Conservation (phyloP, 192 early-diverging fungal genomes). For the Rhizophagus prolifer region DNA sequence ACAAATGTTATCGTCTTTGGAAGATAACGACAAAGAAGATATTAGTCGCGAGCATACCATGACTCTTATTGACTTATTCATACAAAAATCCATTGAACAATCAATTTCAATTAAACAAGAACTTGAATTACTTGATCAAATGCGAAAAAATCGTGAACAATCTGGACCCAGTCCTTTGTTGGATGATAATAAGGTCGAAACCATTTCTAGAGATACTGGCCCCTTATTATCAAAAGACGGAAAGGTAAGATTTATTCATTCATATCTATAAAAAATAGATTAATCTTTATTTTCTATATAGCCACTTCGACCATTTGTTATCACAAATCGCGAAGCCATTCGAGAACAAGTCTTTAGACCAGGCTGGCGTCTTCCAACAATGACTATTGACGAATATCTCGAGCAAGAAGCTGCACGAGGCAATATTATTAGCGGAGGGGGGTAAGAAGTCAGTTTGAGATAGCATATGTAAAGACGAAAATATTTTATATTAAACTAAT, state of each 20-base stretch:
- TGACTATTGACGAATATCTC: constrained; percentile 95
- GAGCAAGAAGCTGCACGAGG: constrained; percentile 83
- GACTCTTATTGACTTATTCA: constrained; percentile 69
- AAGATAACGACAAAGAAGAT: constrained; percentile 62
- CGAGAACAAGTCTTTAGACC: constrained; percentile 82
- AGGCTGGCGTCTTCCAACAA: constrained; percentile 87
- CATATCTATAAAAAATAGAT: constrained; percentile 17
- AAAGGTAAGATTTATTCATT: constrained; percentile 29
- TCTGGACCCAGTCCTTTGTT: constrained; percentile 26
- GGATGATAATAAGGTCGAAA: constrained; percentile 32
- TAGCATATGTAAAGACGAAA: not conserved
- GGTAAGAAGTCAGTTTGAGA: constrained; percentile 41
- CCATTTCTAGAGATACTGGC: constrained; percentile 41
- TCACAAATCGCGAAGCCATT: constrained; percentile 75
- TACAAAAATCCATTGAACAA: constrained; percentile 71
- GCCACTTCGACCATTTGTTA: constrained; percentile 84
- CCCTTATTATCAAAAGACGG: constrained; percentile 53
- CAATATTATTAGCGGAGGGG: constrained; percentile 86
- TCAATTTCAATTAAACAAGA: constrained; percentile 75
- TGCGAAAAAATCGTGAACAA: constrained; percentile 54
- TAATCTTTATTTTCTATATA: constrained; percentile 36
- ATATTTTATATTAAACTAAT: constrained; percentile 6
- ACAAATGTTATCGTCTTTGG: constrained; percentile 33
- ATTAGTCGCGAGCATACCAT: constrained; percentile 72
- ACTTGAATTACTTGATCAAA: constrained; percentile 72